Evolutionary conservation across 2,329 filamentous ascomycete species (phyloP).

Genomic region (Ascochyta viciae-villosae): DNA sequence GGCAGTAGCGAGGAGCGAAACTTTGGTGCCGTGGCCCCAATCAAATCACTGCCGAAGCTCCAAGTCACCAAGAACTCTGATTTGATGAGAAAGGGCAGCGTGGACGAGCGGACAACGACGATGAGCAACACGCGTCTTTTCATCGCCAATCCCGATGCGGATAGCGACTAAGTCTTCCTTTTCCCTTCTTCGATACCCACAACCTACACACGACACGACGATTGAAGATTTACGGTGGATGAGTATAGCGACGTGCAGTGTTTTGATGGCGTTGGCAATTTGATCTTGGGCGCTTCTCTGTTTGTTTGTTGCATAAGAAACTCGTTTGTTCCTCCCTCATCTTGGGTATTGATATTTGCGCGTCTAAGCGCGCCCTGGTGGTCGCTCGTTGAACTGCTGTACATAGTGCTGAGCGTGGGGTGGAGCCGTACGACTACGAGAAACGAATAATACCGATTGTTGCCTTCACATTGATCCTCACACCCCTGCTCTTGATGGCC

Average conservation of each 20-base stretch:
- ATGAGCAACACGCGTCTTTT: conserved; percentile 74
- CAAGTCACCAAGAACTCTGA: conserved; percentile 66
- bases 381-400: conserved; percentile 19
- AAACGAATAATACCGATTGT: conserved; percentile 11
- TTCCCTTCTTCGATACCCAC: conserved; percentile 44
- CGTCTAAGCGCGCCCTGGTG: conserved; percentile 20
- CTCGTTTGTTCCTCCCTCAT: neutral
- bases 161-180: conserved; percentile 49
- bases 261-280: conserved; percentile 8
- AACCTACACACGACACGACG: conserved; percentile 16
- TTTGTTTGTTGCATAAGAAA: conserved; percentile 7
- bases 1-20: conserved; percentile 54
- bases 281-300: neutral
- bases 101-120: conserved; percentile 81
- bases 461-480: conserved; percentile 1
- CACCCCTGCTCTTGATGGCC: no score
- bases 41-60: conserved; percentile 56
- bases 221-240: conserved; percentile 21
- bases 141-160: conserved; percentile 81
- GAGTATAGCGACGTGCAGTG: conserved; percentile 11
- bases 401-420: conserved; percentile 18
- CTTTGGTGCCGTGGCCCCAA: conserved; percentile 62
- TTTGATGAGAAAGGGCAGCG: conserved; percentile 76
- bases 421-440: conserved; percentile 2
- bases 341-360: conserved; percentile 6